phyloP scores from a whole-genome alignment of 768 basidiomycete genomes.

The Daedaleopsis sinensis region DNA sequence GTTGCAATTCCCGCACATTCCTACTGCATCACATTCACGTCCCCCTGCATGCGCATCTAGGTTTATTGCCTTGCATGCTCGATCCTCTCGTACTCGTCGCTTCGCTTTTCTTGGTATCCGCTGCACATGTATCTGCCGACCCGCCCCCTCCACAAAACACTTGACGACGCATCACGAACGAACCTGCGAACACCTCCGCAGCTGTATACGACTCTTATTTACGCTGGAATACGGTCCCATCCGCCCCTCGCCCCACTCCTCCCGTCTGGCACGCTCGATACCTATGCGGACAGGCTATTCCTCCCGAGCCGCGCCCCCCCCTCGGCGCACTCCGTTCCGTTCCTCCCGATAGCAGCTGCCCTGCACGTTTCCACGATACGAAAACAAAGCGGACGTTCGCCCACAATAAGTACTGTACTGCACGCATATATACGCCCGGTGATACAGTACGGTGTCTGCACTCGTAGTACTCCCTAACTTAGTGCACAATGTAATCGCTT shows the following conservation, averaged over 20 bases:
- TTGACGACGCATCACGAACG: no score
- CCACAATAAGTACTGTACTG: background rate
- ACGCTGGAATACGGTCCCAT: no score
- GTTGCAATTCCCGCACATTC: background rate
- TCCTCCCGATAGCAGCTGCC: background rate
- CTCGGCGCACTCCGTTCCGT: background rate
- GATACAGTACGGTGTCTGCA: background rate
- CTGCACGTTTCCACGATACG: background rate
- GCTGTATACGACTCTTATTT: no score
- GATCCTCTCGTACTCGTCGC: background rate
- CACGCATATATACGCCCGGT: background rate
- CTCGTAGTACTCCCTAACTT: background rate
- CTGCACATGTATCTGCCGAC: background rate
- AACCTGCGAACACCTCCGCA: no score
- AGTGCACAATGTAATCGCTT: constrained; percentile 1
- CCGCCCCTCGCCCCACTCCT: no score
- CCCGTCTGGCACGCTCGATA: no score
- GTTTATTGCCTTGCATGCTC: constrained; percentile 15
- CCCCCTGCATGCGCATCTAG: constrained; percentile 18
- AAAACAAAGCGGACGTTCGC: constrained; percentile 1
- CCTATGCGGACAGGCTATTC: no score
- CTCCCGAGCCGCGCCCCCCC: no score
- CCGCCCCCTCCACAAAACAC: background rate
- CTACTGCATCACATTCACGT: background rate
- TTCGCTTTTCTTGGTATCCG: background rate